A percentile compares a stretch with the other conserved stretches of the same genome.
These are phyloP conservation scores for Luffa aegyptiaca DNA, from an alignment of 306 rosid species.

Conservation along the genomic window DNA sequence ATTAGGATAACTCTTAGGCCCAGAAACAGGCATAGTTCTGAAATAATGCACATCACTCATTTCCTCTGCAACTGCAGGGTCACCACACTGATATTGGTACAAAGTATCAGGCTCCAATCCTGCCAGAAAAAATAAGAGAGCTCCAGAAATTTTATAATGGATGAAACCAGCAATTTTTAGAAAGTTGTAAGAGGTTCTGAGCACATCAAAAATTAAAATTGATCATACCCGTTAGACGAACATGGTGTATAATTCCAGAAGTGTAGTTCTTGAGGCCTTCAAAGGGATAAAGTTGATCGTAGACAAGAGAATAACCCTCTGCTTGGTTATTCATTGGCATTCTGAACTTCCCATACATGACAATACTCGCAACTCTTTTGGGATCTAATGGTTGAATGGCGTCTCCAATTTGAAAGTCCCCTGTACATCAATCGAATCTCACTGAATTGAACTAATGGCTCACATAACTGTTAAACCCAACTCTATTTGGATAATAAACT, in stretches of 20 bases:
- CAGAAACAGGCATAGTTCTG: constrained; percentile 74
- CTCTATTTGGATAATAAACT: background rate
- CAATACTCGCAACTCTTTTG: constrained; percentile 43
- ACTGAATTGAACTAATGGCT: background rate
- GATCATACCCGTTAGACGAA: constrained; percentile 56
- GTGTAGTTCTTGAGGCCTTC: constrained; percentile 88
- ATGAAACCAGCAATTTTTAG: background rate
- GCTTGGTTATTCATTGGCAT: constrained; percentile 25
- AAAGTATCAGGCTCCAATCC: constrained; percentile 58
- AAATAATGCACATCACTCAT: constrained; percentile 60
- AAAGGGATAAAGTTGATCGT: constrained; percentile 78
- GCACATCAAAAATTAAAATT: background rate
- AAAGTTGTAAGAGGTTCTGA: background rate
- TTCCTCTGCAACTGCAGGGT: constrained; percentile 48
- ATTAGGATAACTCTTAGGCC: constrained; percentile 68
- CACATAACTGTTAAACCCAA: background rate
- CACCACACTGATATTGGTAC: constrained; percentile 83
- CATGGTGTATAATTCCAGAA: constrained; percentile 92
- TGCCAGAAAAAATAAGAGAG: constrained; percentile 7
- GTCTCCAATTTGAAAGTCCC: constrained; percentile 82
- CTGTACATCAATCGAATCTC: constrained; percentile 28
- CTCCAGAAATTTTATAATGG: background rate
- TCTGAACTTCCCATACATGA: constrained; percentile 44
- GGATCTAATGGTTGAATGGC: constrained; percentile 54
- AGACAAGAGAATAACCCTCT: constrained; percentile 56